Conservation (phyloP, 2,329 filamentous ascomycete genomes). For the Zasmidium citrigriseum region DNA sequence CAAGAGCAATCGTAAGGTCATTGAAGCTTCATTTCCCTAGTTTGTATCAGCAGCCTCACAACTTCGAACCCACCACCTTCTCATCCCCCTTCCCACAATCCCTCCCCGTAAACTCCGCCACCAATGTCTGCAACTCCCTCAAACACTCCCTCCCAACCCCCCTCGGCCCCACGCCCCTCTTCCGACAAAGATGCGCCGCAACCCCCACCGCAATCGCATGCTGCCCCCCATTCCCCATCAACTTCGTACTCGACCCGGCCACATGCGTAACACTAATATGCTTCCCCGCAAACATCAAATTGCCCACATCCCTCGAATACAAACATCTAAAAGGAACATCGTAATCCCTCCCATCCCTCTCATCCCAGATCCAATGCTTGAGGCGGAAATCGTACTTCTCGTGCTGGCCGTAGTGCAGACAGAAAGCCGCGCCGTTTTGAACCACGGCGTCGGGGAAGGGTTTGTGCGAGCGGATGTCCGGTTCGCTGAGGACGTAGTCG, state of each 20-base stretch:
- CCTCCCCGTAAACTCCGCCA: no score
- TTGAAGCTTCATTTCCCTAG: no score
- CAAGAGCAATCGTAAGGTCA: no score
- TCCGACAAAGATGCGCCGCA: no score
- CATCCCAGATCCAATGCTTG: neutral
- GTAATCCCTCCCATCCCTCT: neutral
- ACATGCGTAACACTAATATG: neutral
- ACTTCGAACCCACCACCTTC: no score
- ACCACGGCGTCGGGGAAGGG: slow-evolving; percentile 1
- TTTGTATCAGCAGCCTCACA: no score
- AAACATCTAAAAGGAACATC: neutral
- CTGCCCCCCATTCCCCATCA: neutral
- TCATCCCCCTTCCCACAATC: no score
- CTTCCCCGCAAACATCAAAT: neutral
- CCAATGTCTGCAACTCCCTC: no score
- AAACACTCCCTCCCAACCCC: no score
- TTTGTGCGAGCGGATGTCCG: neutral
- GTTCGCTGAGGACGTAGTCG: neutral
- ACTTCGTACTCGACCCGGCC: neutral
- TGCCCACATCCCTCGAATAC: neutral
- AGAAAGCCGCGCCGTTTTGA: neutral
- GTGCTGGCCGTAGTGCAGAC: neutral
- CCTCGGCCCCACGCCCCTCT: no score
- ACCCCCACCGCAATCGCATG: slow-evolving; percentile 1
- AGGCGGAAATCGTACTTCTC: slow-evolving; percentile 1